Evolutionary conservation across 441 rosid genomes (phyloP).

Genomic region (Macaranga tanarius): DNA sequence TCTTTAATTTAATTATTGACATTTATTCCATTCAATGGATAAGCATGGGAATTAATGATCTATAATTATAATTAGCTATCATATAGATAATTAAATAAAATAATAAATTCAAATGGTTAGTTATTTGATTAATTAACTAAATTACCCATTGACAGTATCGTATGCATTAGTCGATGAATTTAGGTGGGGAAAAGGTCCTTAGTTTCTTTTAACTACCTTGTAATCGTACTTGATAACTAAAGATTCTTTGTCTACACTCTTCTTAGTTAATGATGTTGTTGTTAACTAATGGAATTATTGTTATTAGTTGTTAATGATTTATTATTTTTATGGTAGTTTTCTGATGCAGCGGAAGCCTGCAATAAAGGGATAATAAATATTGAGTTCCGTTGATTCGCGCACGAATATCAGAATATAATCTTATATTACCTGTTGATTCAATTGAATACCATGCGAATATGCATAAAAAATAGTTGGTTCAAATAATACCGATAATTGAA

Average conservation of each 20-base stretch:
- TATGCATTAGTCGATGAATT: background rate
- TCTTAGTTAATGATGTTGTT: constrained; percentile 13
- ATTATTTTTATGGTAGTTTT: background rate
- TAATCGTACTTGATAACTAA: background rate
- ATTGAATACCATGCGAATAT: too few relatives aligned
- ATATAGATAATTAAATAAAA: too few relatives aligned
- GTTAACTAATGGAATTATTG: background rate
- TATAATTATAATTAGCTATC: too few relatives aligned
- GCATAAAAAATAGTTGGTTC: too few relatives aligned
- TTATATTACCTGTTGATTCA: too few relatives aligned
- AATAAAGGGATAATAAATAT: too few relatives aligned
- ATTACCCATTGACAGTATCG: background rate
- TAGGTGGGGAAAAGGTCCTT: too few relatives aligned
- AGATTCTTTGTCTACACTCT: background rate
- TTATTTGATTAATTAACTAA: background rate
- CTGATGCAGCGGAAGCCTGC: too few relatives aligned
- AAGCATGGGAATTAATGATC: background rate
- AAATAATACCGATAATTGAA: too few relatives aligned
- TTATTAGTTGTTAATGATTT: background rate
- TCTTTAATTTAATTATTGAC: background rate
- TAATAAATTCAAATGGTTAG: background rate
- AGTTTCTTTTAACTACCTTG: background rate
- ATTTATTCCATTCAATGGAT: background rate
- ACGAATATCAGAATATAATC: too few relatives aligned
- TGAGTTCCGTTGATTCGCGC: too few relatives aligned